A percentile compares a stretch with the other conserved stretches of the same genome.
Evolutionary conservation across 768 basidiomycete genomes (phyloP).

Genomic region (Tephrocybe sp.): DNA sequence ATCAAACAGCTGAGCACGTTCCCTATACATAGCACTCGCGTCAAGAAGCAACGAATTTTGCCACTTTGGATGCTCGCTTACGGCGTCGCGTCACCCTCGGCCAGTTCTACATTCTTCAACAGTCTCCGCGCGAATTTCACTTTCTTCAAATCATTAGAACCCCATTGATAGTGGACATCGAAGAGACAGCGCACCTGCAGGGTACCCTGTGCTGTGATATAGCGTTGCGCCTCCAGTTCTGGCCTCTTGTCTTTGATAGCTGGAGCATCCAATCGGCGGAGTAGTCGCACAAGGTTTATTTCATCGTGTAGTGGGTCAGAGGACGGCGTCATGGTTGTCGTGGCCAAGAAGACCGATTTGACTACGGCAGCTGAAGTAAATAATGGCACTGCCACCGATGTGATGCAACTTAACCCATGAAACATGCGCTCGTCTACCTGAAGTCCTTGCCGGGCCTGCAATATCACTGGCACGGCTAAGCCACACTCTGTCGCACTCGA

Average conservation of each 20-base stretch:
- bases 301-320: conserved; percentile 49
- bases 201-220: conserved; percentile 56
- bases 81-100: conserved; percentile 43
- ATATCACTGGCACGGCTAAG: too few relatives aligned
- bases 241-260: conserved; percentile 38
- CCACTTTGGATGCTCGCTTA: conserved; percentile 26
- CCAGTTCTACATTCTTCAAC: conserved; percentile 56
- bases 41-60: conserved; percentile 1
- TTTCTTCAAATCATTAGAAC: conserved; percentile 25
- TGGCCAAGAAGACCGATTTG: too few relatives aligned
- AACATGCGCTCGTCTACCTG: too few relatives aligned
- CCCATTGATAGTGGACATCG: not conserved
- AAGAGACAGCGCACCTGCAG: conserved; percentile 45
- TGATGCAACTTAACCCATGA: too few relatives aligned
- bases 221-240: conserved; percentile 26
- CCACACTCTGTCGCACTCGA: too few relatives aligned
- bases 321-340: conserved; percentile 2
- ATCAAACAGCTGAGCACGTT: conserved; percentile 41
- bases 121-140: conserved; percentile 58
- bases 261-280: conserved; percentile 60
- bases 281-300: conserved; percentile 64
- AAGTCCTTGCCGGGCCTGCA: too few relatives aligned
- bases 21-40: conserved; percentile 30
- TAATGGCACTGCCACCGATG: too few relatives aligned
- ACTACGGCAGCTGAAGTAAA: too few relatives aligned